Evolutionary conservation across 352 stramenopile genomes (phyloP).

Genomic region (Globisporangium cystogenes): DNA sequence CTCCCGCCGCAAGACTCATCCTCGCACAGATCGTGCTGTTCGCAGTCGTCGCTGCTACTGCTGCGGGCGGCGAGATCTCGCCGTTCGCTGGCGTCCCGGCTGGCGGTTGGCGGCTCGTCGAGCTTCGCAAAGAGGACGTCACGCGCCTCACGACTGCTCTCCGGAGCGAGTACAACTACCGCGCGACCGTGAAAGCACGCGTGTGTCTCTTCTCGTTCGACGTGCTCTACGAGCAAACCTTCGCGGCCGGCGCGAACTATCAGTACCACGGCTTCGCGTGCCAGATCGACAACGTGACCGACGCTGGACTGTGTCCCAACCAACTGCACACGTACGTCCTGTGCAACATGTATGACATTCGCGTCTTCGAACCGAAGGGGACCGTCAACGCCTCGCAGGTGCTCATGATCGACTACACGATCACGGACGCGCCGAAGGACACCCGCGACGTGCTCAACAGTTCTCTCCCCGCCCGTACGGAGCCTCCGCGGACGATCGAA

Average conservation of each 20-base stretch:
- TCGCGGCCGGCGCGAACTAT: constrained; percentile 5
- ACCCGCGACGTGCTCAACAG: constrained; percentile 3
- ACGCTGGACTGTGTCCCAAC: background rate
- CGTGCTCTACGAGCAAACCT: constrained; percentile 79
- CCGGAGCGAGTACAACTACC: constrained; percentile 36
- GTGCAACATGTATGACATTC: constrained; percentile 9
- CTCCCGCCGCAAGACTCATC: background rate
- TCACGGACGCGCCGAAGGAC: constrained; percentile 6
- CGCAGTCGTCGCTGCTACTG: background rate
- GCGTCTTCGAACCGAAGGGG: constrained; percentile 3
- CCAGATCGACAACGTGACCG: background rate
- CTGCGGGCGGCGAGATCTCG: background rate
- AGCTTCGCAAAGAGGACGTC: constrained; percentile 3
- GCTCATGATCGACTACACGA: constrained; percentile 5
- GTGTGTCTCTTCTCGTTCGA: constrained; percentile 84
- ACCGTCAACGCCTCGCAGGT: constrained; percentile 7
- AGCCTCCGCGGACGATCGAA: background rate
- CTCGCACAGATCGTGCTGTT: background rate
- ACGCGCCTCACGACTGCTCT: constrained; percentile 3
- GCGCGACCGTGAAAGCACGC: constrained; percentile 91
- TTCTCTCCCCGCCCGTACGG: background rate
- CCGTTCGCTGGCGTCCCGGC: background rate
- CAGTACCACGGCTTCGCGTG: constrained; percentile 9
- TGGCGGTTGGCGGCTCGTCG: constrained; percentile 2
- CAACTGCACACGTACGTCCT: constrained; percentile 2